These are phyloP conservation scores for Fusarium foetens DNA, from an alignment of 2,329 filamentous ascomycete species.

Conservation along the genomic window DNA sequence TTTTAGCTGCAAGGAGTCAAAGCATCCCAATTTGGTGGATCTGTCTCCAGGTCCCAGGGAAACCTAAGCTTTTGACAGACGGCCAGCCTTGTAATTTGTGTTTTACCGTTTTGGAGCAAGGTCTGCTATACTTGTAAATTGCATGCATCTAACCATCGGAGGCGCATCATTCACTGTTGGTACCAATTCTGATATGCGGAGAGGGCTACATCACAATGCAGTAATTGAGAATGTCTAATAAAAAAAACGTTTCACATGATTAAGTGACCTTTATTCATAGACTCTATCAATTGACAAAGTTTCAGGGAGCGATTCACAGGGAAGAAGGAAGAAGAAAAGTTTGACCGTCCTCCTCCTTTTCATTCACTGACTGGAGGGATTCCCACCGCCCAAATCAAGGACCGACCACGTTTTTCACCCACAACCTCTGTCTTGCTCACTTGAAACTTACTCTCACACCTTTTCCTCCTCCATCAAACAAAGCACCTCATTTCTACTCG, in stretches of 20 bases:
- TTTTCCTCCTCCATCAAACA: slow-evolving; percentile 10
- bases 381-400: slow-evolving; percentile 36
- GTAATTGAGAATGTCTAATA: background rate
- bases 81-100: slow-evolving; percentile 33
- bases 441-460: slow-evolving; percentile 30
- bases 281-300: slow-evolving; percentile 2
- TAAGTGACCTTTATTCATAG: background rate
- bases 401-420: slow-evolving; percentile 39
- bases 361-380: background rate
- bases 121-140: slow-evolving; percentile 30
- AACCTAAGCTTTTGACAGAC: slow-evolving; percentile 34
- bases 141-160: slow-evolving; percentile 28
- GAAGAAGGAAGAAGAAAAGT: slow-evolving; percentile 25
- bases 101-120: slow-evolving; percentile 34
- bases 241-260: background rate
- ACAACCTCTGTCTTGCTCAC: slow-evolving; percentile 35
- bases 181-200: slow-evolving; percentile 2
- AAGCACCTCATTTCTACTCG: slow-evolving; percentile 22
- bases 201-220: background rate
- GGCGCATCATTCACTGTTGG: slow-evolving; percentile 13
- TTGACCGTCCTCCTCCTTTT: slow-evolving; percentile 26
- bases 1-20: slow-evolving; percentile 36
- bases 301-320: slow-evolving; percentile 9
- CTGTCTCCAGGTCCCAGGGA: slow-evolving; percentile 31
- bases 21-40: slow-evolving; percentile 30